phyloP scores from a whole-genome alignment of 169 alveolate genomes.

The Eimeria acervulina region DNA sequence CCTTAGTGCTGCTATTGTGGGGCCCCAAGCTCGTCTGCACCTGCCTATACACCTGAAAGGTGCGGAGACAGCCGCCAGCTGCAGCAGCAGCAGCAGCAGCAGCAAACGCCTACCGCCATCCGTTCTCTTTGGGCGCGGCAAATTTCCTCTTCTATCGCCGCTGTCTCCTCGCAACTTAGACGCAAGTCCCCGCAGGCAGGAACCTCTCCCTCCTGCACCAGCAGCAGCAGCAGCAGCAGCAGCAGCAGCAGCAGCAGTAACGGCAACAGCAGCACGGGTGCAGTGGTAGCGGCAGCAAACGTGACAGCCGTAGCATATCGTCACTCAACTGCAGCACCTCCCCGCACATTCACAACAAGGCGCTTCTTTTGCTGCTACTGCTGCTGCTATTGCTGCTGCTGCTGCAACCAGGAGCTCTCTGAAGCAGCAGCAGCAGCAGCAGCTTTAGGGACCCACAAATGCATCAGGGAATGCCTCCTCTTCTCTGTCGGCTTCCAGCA shows the following conservation, averaged over 20 bases:
- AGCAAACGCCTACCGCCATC: background rate
- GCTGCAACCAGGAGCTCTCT: background rate
- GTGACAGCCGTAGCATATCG: background rate
- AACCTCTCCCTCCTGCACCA: constrained; percentile 16
- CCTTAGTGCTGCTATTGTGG: too few relatives aligned
- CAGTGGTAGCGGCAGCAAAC: background rate
- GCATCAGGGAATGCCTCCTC: background rate
- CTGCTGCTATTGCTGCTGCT: background rate
- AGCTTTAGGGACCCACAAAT: background rate
- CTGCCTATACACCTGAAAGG: background rate
- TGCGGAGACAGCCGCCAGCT: background rate
- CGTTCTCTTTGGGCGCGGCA: constrained; percentile 28
- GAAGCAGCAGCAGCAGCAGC: background rate
- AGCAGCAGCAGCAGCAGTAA: constrained; percentile 17
- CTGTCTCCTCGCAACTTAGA: constrained; percentile 21
- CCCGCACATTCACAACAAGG: background rate
- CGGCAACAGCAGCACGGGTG: constrained; percentile 13
- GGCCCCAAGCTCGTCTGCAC: too few relatives aligned
- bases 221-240: constrained; percentile 45
- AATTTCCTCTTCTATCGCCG: constrained; percentile 49
- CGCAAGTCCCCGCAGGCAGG: constrained; percentile 38
- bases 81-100: constrained; percentile 6
- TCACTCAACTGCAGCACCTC: background rate
- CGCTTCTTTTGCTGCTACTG: background rate
- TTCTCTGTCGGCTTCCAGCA: background rate